These are phyloP conservation scores for Magnolia kwangsiensis DNA, from an alignment of 164 flowering plant genomes.

Conservation along the genomic window DNA sequence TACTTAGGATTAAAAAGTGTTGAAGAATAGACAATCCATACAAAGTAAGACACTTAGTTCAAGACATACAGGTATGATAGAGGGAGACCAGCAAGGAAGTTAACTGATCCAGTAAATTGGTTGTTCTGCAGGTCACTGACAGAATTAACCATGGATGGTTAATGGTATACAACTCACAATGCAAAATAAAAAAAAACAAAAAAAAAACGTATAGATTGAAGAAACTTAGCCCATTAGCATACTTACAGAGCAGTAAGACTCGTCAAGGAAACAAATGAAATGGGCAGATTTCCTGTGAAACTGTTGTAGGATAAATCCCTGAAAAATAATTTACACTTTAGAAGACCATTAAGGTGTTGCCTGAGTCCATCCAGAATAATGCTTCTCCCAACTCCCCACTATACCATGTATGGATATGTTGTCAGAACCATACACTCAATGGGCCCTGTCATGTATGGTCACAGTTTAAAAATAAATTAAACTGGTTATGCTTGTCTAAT, in stretches of 20 bases:
- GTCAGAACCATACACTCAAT: neutral
- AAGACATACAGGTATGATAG: constrained; percentile 59
- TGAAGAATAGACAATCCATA: neutral
- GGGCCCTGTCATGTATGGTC: neutral
- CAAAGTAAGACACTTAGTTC: neutral
- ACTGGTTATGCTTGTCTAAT: neutral
- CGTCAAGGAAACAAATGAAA: constrained; percentile 54
- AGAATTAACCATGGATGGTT: neutral
- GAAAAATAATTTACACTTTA: constrained; percentile 7
- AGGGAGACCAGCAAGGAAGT: constrained; percentile 57
- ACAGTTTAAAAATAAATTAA: neutral
- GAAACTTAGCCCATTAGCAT: neutral
- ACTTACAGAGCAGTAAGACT: constrained; percentile 59
- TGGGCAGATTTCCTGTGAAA: constrained; percentile 74
- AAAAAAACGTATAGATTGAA: neutral
- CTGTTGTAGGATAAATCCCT: constrained; percentile 80
- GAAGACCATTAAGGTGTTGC: neutral
- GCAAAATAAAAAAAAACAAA: neutral
- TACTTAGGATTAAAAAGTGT: neutral
- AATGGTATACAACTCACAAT: neutral
- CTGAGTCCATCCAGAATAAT: too few relatives aligned
- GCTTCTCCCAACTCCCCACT: neutral
- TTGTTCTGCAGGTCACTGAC: constrained; percentile 71
- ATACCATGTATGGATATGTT: neutral
- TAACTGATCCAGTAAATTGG: constrained; percentile 73